Evolutionary conservation across 805 yeast genomes (phyloP).

Genomic region (Candida broadrunensis): DNA sequence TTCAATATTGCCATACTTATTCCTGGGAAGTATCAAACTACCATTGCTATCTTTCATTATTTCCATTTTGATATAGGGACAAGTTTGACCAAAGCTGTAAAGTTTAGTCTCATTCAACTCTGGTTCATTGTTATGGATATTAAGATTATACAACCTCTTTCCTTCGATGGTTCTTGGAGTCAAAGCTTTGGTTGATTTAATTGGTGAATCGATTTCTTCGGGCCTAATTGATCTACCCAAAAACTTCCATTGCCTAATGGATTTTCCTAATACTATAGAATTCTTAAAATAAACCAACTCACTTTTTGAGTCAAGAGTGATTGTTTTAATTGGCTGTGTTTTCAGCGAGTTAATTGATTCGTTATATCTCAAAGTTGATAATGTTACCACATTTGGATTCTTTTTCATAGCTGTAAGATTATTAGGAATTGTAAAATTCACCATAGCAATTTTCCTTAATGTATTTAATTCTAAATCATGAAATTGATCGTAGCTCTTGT

Average conservation of each 20-base stretch:
- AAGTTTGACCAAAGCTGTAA: constrained; percentile 28
- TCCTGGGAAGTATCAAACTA: constrained; percentile 17
- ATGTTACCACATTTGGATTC: constrained; percentile 24
- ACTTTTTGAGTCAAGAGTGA: constrained; percentile 12
- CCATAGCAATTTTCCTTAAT: constrained; percentile 18
- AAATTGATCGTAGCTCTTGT: constrained; percentile 1
- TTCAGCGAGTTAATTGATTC: constrained; percentile 15
- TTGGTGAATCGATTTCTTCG: constrained; percentile 11
- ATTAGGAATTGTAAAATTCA: constrained; percentile 20
- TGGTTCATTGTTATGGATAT: constrained; percentile 13
- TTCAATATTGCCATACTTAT: constrained; percentile 30
- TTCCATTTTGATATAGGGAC: constrained; percentile 16
- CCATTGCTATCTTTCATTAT: constrained; percentile 6
- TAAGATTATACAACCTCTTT: constrained; percentile 15
- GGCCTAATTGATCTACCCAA: constrained; percentile 27
- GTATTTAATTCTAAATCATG: constrained; percentile 16
- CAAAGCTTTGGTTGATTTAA: constrained; percentile 15
- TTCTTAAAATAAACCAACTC: constrained; percentile 18
- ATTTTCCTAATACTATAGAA: constrained; percentile 22
- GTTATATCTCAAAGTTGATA: constrained; percentile 21
- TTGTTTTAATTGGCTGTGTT: constrained; percentile 11
- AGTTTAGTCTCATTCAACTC: constrained; percentile 18
- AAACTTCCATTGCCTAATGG: constrained; percentile 33
- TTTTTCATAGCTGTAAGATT: constrained; percentile 22
- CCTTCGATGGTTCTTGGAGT: constrained; percentile 20